Conservation (phyloP, 2,329 filamentous ascomycete species). For the Dactylellina haptotyla region DNA sequence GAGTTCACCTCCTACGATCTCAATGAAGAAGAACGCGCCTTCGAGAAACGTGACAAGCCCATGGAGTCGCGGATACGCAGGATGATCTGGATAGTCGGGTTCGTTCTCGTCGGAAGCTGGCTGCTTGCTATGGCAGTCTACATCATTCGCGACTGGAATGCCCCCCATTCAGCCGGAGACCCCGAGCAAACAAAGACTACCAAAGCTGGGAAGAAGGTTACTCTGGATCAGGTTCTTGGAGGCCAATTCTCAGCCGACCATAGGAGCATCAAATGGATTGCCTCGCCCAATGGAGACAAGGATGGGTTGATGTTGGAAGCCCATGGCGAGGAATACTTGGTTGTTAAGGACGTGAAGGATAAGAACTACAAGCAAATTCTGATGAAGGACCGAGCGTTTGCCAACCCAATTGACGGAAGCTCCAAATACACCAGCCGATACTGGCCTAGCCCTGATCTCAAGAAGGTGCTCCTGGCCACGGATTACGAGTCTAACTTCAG, state of each 20-base stretch:
- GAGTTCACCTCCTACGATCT: conserved; percentile 65
- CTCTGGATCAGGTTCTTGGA: conserved; percentile 74
- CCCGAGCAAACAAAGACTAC: conserved; percentile 69
- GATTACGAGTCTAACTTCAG: conserved; percentile 80
- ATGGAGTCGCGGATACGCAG: conserved; percentile 75
- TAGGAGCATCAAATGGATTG: conserved; percentile 80
- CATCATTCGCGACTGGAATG: conserved; percentile 73
- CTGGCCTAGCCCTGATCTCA: conserved; percentile 83
- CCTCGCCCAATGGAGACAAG: conserved; percentile 74
- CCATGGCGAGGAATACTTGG: conserved; percentile 73
- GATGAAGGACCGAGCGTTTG: conserved; percentile 76
- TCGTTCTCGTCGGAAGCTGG: conserved; percentile 74
- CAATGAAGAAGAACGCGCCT: conserved; percentile 63
- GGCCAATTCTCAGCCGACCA: conserved; percentile 73
- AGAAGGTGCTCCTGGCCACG: conserved; percentile 84
- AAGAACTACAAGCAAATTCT: conserved; percentile 71
- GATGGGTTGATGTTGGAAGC: conserved; percentile 87
- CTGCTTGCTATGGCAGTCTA: conserved; percentile 74
- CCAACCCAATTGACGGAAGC: conserved; percentile 65
- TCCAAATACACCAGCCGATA: conserved; percentile 70
- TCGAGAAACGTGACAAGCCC: conserved; percentile 64
- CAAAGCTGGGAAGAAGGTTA: conserved; percentile 73
- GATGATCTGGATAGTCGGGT: conserved; percentile 70
- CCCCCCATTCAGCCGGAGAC: conserved; percentile 72
- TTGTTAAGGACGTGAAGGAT: conserved; percentile 83